These are phyloP conservation scores for Endothia cerciana DNA, from an alignment of 2,329 filamentous ascomycete species.

Conservation along the genomic window DNA sequence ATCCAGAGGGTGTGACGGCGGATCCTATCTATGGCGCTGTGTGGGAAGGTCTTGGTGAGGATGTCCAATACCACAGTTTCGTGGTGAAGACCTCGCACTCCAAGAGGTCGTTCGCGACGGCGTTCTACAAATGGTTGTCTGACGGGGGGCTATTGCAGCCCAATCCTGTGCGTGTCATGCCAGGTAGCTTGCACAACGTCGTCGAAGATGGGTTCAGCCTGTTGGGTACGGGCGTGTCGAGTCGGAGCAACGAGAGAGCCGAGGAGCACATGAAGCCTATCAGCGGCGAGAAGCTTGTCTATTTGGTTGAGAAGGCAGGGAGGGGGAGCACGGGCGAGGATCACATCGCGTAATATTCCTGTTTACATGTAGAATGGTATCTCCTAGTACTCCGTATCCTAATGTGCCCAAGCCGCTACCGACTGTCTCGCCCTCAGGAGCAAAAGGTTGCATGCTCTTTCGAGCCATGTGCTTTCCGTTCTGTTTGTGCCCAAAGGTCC, in stretches of 20 bases:
- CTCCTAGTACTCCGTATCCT: neutral
- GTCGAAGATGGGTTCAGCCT: slow-evolving; percentile 36
- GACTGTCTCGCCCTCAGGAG: neutral
- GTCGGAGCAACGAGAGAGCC: slow-evolving; percentile 30
- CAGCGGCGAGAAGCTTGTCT: slow-evolving; percentile 46
- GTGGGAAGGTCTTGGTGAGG: slow-evolving; percentile 46
- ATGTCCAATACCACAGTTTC: slow-evolving; percentile 43
- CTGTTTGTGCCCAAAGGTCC: neutral
- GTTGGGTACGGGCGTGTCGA: slow-evolving; percentile 35
- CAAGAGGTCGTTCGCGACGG: slow-evolving; percentile 38
- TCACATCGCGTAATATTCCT: slow-evolving; percentile 11
- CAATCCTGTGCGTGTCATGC: slow-evolving; percentile 40
- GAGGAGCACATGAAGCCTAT: slow-evolving; percentile 44
- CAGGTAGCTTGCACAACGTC: slow-evolving; percentile 37
- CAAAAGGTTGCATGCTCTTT: neutral
- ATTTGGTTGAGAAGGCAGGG: slow-evolving; percentile 28
- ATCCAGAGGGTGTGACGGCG: slow-evolving; percentile 33
- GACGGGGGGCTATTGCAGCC: slow-evolving; percentile 33
- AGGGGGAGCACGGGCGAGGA: slow-evolving; percentile 21
- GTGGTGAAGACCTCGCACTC: slow-evolving; percentile 32
- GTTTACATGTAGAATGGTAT: neutral
- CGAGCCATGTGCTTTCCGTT: neutral
- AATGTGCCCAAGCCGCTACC: neutral
- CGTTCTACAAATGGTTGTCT: slow-evolving; percentile 43
- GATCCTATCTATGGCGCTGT: slow-evolving; percentile 46